These are phyloP conservation scores for Hanseniaspora jakobsenii DNA, from an alignment of 805 yeast species.

Conservation along the genomic window DNA sequence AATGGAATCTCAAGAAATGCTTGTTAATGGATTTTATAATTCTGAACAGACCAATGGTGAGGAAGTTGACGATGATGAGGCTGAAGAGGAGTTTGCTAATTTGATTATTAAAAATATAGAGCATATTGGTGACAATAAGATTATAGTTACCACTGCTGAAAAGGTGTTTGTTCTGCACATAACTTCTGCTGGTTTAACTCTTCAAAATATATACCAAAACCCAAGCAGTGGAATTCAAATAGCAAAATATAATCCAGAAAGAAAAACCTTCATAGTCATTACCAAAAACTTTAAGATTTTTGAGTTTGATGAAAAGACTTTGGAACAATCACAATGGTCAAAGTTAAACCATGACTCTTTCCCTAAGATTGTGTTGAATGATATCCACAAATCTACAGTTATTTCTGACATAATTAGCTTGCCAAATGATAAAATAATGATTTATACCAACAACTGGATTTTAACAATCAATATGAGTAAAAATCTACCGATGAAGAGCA, in stretches of 20 bases:
- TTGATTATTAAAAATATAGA: slow-evolving; percentile 5
- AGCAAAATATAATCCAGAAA: slow-evolving; percentile 1
- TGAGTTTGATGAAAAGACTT: neutral
- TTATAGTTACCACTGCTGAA: neutral
- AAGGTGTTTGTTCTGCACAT: slow-evolving; percentile 1
- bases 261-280: neutral
- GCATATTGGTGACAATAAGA: slow-evolving; percentile 6
- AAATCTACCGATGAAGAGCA: slow-evolving; percentile 13
- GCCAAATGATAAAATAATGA: slow-evolving; percentile 1
- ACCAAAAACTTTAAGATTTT: slow-evolving; percentile 13
- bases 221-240: slow-evolving; percentile 4
- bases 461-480: slow-evolving; percentile 5
- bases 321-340: slow-evolving; percentile 11
- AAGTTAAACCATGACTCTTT: slow-evolving; percentile 6
- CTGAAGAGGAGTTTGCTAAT: slow-evolving; percentile 9
- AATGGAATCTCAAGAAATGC: slow-evolving; percentile 4
- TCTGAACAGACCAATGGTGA: slow-evolving; percentile 4
- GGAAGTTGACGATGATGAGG: slow-evolving; percentile 12
- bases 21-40: slow-evolving; percentile 2
- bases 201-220: slow-evolving; percentile 1
- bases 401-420: slow-evolving; percentile 5
- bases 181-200: neutral
- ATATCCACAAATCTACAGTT: slow-evolving; percentile 9
- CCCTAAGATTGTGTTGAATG: slow-evolving; percentile 11
- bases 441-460: slow-evolving; percentile 13